Evolutionary conservation across 345 rosid species (phyloP), one percentile per base, ranked within the genome.

Genomic region (Raphanus sativus): DNA sequence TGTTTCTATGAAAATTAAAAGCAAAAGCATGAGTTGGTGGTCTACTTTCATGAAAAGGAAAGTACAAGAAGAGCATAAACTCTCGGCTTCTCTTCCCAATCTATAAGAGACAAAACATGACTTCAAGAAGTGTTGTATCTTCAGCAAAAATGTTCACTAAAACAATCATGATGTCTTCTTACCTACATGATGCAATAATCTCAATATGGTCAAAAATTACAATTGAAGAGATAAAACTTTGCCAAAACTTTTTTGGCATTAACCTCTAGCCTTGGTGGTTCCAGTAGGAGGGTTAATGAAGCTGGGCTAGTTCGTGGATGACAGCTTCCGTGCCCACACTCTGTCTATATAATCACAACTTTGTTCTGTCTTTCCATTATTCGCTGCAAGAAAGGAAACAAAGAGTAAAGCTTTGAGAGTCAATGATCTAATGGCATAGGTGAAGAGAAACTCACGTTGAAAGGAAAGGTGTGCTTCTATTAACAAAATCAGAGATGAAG

Each of bases 271-370:
- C 45, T 77, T 29, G 15, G 72, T 34, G 61, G 32, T 68, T 74
- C 79, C 21, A 21, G 21, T 21, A 21, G 21, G 21, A 21, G 21
- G 21, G 21, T 21, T 21, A 21, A 86, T 55, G 85, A 90, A 92
- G 86, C 97, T 85, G 8, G 92, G 96, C 81, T 90, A 90, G 82
- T 89, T 85, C 4, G 91, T 91, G 2, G 91, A 88, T 61, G 91
- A 89, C 15, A 91, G 78, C 79, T 89, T 83, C 55, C 92, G 79
- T 16, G 94, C 96, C 97, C 95, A 91, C 95, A 86, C 87, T 78
- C 97, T 83, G 82, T 91, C 95, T 0, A 90, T 8, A 38, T 90
- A 56, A 91, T 88, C 67, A 89, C 95, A 66, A 92, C 93, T 30
- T 85, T 82, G 71, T 87, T 90, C 74, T 79, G 88, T 60, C 7